Evolutionary conservation across 352 stramenopile genomes (phyloP), one percentile per base, ranked within the genome.

Genomic region (Pythium chondricola): DNA sequence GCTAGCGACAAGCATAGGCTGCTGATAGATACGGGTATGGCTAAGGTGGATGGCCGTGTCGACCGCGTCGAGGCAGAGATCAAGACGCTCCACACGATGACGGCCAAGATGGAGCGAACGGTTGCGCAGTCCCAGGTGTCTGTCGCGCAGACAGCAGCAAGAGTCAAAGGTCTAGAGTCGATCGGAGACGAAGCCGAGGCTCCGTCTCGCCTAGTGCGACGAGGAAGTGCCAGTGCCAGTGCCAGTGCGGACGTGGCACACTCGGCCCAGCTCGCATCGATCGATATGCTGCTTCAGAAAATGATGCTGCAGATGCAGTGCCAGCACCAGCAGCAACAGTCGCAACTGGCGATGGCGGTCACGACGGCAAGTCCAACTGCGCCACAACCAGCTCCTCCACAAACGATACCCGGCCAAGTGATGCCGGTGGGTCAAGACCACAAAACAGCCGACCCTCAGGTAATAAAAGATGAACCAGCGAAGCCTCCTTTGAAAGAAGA

Each of bases 221-320:
- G 49, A 1, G 21, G 17, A 18, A 57, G 49, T 35, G 18, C 38
- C 0, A 45, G 7, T 22, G 6, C 39, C 13, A 10, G 7, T 35
- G 27, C 24, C 6, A 37, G 20, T 25, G 22, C 7, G 0, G 22
- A 45, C 24, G 24, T 16, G 6, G 31, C 25, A 39, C 14, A 48
- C 49, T 13, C 57, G 18, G 14, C 40, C 4, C 57, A 65, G 20
- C 38, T 65, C 16, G 44, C 64, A 7, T 65, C 65, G 9, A 83
- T 88, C 48, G 73, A 88, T 20, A 42, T 53, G 39, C 48, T 80
- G 33, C 56, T 88, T 35, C 71, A 85, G 26, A 76, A 82, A 46
- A 74, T 88, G 69, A 67, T 84, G 51, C 44, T 80, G 11, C 75
- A 87, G 44, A 58, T 84, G n/a, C 65, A 79, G 37, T 43, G 75